These are phyloP conservation scores for Exserohilum rostratum DNA, from an alignment of 2,329 filamentous ascomycete genomes.

Conservation along the genomic window DNA sequence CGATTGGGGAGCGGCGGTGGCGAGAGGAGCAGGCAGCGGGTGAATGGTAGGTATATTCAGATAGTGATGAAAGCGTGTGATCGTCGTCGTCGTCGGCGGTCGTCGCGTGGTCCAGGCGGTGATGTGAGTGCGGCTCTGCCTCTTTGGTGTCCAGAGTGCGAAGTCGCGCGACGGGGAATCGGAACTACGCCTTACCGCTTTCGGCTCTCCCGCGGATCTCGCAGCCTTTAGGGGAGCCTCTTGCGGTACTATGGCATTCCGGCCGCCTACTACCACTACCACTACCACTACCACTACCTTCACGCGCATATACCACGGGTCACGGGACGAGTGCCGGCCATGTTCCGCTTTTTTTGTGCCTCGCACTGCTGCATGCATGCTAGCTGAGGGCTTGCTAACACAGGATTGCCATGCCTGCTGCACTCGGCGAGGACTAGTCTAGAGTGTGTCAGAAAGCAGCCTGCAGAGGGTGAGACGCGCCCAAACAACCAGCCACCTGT, in stretches of 20 bases:
- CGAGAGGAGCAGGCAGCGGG: background rate
- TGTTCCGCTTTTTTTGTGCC: too few relatives aligned
- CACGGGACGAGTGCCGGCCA: background rate
- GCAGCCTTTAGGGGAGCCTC: slow-evolving; percentile 7
- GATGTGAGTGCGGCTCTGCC: slow-evolving; percentile 15
- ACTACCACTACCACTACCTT: too few relatives aligned
- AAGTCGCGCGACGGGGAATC: slow-evolving; percentile 15
- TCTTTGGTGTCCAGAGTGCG: slow-evolving; percentile 4
- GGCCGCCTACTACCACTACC: too few relatives aligned
- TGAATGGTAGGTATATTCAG: background rate
- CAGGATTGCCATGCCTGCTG: too few relatives aligned
- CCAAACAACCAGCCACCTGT: background rate
- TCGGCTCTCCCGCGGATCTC: slow-evolving; percentile 10
- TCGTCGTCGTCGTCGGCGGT: slow-evolving; percentile 1
- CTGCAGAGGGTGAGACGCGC: background rate
- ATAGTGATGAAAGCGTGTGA: background rate
- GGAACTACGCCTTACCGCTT: slow-evolving; percentile 2
- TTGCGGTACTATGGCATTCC: slow-evolving; percentile 1
- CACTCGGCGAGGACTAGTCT: too few relatives aligned
- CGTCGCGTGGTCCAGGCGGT: slow-evolving; percentile 7
- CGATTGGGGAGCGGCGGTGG: background rate
- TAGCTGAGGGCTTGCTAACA: too few relatives aligned
- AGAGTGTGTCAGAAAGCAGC: background rate
- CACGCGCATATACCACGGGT: background rate
- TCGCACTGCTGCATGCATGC: too few relatives aligned